Percentiles rank a stretch among this genome's conserved stretches.
phyloP scores from a whole-genome alignment of 306 rosid species.

The Vigna unguiculata region DNA sequence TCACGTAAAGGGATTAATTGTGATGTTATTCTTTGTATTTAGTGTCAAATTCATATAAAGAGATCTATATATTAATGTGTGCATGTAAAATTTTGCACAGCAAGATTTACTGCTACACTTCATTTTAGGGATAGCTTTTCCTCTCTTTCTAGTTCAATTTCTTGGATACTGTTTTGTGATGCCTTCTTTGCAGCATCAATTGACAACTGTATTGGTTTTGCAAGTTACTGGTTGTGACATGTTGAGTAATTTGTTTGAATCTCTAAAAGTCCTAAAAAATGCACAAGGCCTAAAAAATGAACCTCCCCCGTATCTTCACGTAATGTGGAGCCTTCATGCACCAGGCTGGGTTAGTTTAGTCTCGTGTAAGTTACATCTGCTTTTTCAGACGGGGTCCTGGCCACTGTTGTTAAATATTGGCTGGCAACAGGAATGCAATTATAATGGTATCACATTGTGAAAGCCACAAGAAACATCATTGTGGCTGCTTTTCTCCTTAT shows the following conservation, averaged over 20 bases:
- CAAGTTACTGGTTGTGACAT: background rate
- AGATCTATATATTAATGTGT: background rate
- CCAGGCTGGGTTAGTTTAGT: background rate
- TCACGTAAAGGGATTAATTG: background rate
- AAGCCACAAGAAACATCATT: background rate
- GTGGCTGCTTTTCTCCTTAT: no score
- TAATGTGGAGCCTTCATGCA: background rate
- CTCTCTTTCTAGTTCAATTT: conserved; percentile 2
- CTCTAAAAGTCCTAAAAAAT: background rate
- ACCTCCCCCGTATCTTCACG: background rate
- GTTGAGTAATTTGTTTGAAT: background rate
- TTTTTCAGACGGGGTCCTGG: background rate
- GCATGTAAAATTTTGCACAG: conserved; percentile 5
- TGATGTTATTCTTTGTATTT: background rate
- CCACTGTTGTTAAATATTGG: background rate
- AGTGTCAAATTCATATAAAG: conserved; percentile 18
- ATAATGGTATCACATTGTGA: no score
- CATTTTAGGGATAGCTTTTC: background rate
- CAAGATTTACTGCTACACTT: background rate
- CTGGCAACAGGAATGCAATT: background rate
- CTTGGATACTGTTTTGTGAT: background rate
- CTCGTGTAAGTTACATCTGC: background rate
- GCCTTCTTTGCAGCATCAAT: background rate
- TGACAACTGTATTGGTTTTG: background rate
- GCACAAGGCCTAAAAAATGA: background rate